phyloP scores from a whole-genome alignment of 1,284 basidiomycete genomes.

The Xerocomus nothofagi region DNA sequence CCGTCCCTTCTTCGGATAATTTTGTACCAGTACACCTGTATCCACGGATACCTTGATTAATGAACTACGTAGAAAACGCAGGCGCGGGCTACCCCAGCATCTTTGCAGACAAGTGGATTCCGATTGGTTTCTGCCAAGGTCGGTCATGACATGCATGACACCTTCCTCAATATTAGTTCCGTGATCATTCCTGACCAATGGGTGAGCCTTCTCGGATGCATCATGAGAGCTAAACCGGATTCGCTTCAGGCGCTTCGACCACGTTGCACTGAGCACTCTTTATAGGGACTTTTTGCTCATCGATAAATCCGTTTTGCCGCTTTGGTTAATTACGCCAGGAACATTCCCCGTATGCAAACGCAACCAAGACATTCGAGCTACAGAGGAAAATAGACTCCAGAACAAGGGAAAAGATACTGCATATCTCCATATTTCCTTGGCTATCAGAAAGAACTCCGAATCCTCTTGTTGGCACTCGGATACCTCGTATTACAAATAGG shows the following conservation, averaged over 20 bases:
- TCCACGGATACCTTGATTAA: constrained; percentile 36
- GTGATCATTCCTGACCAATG: constrained; percentile 13
- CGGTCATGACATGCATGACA: constrained; percentile 15
- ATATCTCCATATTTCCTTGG: not conserved
- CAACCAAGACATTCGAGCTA: not conserved
- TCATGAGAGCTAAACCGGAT: constrained; percentile 6
- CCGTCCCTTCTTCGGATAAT: constrained; percentile 25
- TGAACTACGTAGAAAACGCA: constrained; percentile 17
- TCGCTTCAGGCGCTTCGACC: constrained; percentile 9
- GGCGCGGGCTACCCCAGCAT: constrained; percentile 5
- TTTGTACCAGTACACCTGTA: constrained; percentile 35
- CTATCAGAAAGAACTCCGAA: constrained; percentile 5
- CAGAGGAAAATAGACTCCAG: constrained; percentile 4
- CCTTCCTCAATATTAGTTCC: constrained; percentile 3
- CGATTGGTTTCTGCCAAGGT: constrained; percentile 19
- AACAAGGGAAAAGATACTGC: constrained; percentile 12
- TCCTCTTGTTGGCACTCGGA: not conserved
- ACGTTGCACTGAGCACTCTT: constrained; percentile 3
- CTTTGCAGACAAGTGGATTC: constrained; percentile 4
- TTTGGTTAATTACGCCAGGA: constrained; percentile 9
- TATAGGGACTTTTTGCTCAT: constrained; percentile 15
- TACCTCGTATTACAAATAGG: constrained; percentile 17
- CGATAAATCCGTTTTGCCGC: constrained; percentile 18
- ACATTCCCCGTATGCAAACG: constrained; percentile 4
- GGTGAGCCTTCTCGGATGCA: constrained; percentile 11